Conservation (phyloP, 495 filamentous ascomycete genomes). For the Hyaloscypha hepaticicola region DNA sequence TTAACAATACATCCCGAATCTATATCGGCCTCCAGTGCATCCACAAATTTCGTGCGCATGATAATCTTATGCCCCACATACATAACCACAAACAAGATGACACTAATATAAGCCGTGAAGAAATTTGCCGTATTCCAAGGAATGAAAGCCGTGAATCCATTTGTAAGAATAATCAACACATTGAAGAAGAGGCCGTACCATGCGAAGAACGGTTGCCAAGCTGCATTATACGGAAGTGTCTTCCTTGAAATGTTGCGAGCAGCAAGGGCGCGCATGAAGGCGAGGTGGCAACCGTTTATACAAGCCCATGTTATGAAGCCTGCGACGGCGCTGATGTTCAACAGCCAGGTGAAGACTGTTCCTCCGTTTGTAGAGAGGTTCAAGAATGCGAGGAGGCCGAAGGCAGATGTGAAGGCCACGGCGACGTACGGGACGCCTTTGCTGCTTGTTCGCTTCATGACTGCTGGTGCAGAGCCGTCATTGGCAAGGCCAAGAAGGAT, state of each 20-base stretch:
- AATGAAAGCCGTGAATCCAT: constrained; percentile 57
- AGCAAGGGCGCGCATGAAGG: constrained; percentile 55
- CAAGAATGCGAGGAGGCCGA: constrained; percentile 64
- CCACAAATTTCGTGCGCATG: constrained; percentile 43
- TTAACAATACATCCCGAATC: constrained; percentile 43
- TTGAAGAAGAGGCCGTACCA: constrained; percentile 60
- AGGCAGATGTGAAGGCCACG: constrained; percentile 51
- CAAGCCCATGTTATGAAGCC: constrained; percentile 61
- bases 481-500: constrained; percentile 68
- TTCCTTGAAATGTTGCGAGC: constrained; percentile 54
- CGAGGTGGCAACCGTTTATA: constrained; percentile 53
- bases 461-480: constrained; percentile 60
- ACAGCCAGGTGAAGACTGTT: constrained; percentile 62
- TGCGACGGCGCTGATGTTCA: constrained; percentile 57
- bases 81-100: constrained; percentile 55
- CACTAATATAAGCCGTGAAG: constrained; percentile 52
- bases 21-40: constrained; percentile 46
- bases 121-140: constrained; percentile 43
- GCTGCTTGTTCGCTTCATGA: constrained; percentile 54
- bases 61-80: constrained; percentile 54
- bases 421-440: constrained; percentile 62
- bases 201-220: constrained; percentile 60
- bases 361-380: constrained; percentile 53
- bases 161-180: constrained; percentile 50
- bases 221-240: constrained; percentile 56